Evolutionary conservation across 2,329 filamentous ascomycete genomes (phyloP).

Genomic region (Fusarium verrucosum): DNA sequence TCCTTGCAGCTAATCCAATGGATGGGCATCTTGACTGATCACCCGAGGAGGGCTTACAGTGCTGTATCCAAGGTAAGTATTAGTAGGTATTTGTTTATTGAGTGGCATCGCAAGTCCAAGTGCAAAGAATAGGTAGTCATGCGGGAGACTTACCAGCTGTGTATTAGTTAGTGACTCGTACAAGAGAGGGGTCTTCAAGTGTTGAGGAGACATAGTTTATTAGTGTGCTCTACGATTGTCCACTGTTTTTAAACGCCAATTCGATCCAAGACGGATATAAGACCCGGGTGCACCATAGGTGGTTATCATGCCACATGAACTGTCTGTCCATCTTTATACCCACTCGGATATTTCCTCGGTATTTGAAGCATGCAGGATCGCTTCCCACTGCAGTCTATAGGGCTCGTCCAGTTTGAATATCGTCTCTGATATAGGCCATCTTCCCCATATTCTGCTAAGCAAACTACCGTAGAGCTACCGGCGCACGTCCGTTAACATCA

Average conservation of each 20-base stretch:
- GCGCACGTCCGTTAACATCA: neutral
- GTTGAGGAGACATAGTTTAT: slow-evolving; percentile 18
- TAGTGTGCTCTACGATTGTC: slow-evolving; percentile 1
- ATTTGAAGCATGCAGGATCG: too few relatives aligned
- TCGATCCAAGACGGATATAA: neutral
- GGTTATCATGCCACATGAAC: slow-evolving; percentile 20
- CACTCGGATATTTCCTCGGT: too few relatives aligned
- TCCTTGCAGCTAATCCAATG: slow-evolving; percentile 24
- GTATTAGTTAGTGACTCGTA: slow-evolving; percentile 3
- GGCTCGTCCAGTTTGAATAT: neutral
- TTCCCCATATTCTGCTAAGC: slow-evolving; percentile 4
- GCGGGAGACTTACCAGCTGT: slow-evolving; percentile 6
- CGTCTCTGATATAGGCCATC: neutral
- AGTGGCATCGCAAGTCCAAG: neutral
- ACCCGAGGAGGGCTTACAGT: neutral
- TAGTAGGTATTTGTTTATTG: neutral
- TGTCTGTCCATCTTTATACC: neutral
- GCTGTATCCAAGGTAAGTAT: too few relatives aligned
- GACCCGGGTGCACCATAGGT: neutral
- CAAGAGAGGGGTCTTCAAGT: slow-evolving; percentile 8
- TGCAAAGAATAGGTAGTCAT: slow-evolving; percentile 16
- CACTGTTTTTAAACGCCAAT: slow-evolving; percentile 11
- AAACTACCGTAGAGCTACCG: neutral
- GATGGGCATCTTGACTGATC: slow-evolving; percentile 11
- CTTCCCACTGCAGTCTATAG: too few relatives aligned